These are phyloP conservation scores for Simmondsia chinensis DNA, from an alignment of 148 eudicot genomes.

Conservation along the genomic window DNA sequence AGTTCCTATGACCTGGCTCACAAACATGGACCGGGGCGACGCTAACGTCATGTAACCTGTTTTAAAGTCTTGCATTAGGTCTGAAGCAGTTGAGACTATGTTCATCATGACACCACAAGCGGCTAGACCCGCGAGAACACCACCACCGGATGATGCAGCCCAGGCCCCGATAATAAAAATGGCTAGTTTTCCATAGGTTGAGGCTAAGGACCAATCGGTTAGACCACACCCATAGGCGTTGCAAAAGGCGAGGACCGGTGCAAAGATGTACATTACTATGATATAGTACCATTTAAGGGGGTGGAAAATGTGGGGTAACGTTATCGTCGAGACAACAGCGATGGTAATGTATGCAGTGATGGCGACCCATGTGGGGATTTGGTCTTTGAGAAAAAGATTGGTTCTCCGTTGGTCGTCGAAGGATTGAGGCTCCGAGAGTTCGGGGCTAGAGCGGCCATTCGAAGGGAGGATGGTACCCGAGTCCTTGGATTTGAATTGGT, in stretches of 20 bases:
- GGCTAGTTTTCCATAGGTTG: slow-evolving; percentile 73
- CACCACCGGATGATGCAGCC: slow-evolving; percentile 63
- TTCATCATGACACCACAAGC: slow-evolving; percentile 89
- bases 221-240: slow-evolving; percentile 88
- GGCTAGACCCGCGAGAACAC: slow-evolving; percentile 68
- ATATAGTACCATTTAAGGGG: slow-evolving; percentile 76
- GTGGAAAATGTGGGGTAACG: slow-evolving; percentile 57
- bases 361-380: slow-evolving; percentile 69
- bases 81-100: slow-evolving; percentile 62
- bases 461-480: slow-evolving; percentile 22
- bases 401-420: slow-evolving; percentile 61
- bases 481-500: slow-evolving; percentile 23
- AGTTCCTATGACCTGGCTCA: slow-evolving; percentile 63
- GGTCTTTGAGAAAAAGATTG: slow-evolving; percentile 60
- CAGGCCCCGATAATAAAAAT: slow-evolving; percentile 70
- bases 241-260: slow-evolving; percentile 72
- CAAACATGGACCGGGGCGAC: slow-evolving; percentile 72
- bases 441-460: slow-evolving; percentile 7
- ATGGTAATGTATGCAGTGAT: slow-evolving; percentile 35
- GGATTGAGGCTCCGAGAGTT: slow-evolving; percentile 13
- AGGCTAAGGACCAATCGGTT: slow-evolving; percentile 78
- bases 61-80: slow-evolving; percentile 67
- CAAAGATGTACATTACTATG: slow-evolving; percentile 49
- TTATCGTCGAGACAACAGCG: slow-evolving; percentile 35
- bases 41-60: slow-evolving; percentile 73